Evolutionary conservation across 768 basidiomycete genomes (phyloP).

Genomic region (Calocybe cyanea): DNA sequence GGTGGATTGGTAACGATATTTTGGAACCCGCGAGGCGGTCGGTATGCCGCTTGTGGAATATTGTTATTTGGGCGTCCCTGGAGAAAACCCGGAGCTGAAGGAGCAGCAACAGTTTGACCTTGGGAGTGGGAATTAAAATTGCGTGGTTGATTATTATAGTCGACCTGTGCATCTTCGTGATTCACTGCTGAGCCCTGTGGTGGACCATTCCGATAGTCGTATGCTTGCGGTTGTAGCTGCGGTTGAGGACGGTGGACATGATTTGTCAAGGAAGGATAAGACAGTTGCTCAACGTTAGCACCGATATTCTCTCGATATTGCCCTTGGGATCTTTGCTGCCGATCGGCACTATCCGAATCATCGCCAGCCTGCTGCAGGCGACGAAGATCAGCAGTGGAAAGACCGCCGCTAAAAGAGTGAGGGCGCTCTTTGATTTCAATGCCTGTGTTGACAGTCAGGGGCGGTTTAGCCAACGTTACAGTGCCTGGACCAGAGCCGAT

Average conservation of each 20-base stretch:
- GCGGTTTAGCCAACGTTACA: constrained; percentile 50
- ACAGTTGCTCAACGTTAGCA: constrained; percentile 39
- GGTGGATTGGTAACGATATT: constrained; percentile 49
- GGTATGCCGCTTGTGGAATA: constrained; percentile 48
- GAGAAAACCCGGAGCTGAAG: constrained; percentile 43
- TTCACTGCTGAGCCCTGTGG: constrained; percentile 29
- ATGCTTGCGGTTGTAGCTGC: constrained; percentile 42
- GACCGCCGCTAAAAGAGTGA: constrained; percentile 77
- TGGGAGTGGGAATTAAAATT: constrained; percentile 45
- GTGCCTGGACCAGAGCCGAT: constrained; percentile 49
- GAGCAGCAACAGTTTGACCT: constrained; percentile 23
- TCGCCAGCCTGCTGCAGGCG: constrained; percentile 71
- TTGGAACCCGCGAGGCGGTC: constrained; percentile 59
- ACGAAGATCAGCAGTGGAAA: constrained; percentile 70
- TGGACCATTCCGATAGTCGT: constrained; percentile 42
- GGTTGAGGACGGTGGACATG: constrained; percentile 53
- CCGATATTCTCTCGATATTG: constrained; percentile 44
- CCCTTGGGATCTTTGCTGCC: constrained; percentile 46
- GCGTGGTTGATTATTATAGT: constrained; percentile 58
- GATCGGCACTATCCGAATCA: constrained; percentile 31
- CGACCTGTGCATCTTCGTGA: constrained; percentile 47
- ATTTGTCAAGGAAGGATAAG: constrained; percentile 67
- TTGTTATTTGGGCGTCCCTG: constrained; percentile 50
- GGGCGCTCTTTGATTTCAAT: constrained; percentile 72
- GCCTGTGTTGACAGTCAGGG: constrained; percentile 48